Evolutionary conservation across 2,329 filamentous ascomycete species (phyloP).

Genomic region (Juglanconis juglandina): DNA sequence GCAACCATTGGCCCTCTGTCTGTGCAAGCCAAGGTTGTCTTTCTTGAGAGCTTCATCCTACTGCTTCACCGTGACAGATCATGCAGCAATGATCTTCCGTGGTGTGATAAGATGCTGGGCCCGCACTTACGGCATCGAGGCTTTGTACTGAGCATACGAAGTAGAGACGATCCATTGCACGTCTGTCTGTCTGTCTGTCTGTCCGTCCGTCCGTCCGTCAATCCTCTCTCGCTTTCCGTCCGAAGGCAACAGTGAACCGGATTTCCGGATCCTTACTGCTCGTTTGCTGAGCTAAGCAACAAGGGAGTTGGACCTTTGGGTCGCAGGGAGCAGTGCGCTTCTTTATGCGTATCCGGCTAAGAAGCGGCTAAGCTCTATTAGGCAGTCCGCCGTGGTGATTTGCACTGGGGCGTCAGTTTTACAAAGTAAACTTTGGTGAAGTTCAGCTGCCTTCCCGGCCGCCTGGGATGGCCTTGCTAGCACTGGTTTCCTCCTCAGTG

Average conservation of each 20-base stretch:
- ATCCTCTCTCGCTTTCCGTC: too few species aligned
- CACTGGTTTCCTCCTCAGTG: slow-evolving; percentile 4
- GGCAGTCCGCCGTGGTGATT: slow-evolving; percentile 5
- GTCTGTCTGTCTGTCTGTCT: too few species aligned
- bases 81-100: background rate
- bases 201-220: too few species aligned
- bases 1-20: background rate
- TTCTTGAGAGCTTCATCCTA: background rate
- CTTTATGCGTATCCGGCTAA: background rate
- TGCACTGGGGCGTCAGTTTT: slow-evolving; percentile 10
- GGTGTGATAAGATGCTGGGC: background rate
- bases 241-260: too few species aligned
- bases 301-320: background rate
- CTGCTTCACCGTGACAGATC: background rate
- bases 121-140: background rate
- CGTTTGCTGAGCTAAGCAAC: too few species aligned
- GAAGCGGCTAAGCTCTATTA: slow-evolving; percentile 7
- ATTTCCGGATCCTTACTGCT: too few species aligned
- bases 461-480: slow-evolving; percentile 14
- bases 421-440: background rate
- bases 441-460: slow-evolving; percentile 5
- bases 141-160: background rate
- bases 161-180: too few species aligned
- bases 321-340: background rate
- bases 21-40: background rate